phyloP scores from a whole-genome alignment of 78 protist species.

The Paratrimastix pyriformis region DNA sequence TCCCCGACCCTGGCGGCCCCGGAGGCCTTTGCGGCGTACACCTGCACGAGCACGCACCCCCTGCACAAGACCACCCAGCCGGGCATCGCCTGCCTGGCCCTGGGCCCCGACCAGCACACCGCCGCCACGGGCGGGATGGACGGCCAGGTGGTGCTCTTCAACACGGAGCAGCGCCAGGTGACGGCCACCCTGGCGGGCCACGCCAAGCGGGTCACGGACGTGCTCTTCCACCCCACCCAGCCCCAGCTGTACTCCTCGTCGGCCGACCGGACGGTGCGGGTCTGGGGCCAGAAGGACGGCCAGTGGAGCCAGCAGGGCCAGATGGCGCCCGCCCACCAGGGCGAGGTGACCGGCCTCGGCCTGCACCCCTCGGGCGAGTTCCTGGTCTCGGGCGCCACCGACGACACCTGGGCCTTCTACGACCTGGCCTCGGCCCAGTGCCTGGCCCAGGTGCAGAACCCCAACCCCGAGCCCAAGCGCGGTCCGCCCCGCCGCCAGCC shows the following conservation, averaged over 20 bases:
- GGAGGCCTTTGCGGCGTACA: conserved; percentile 4
- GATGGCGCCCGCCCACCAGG: conserved; percentile 14
- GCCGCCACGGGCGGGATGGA: conserved; percentile 44
- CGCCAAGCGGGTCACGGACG: conserved; percentile 30
- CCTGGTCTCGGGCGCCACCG: conserved; percentile 42
- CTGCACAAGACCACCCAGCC: conserved; percentile 15
- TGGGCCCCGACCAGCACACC: conserved; percentile 11
- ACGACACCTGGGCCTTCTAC: conserved; percentile 57
- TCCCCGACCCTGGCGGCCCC: conserved; percentile 23
- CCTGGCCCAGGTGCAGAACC: not conserved
- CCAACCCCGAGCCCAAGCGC: no score
- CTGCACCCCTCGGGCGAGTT: conserved; percentile 55
- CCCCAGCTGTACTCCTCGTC: conserved; percentile 33
- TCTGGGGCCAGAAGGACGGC: conserved; percentile 35
- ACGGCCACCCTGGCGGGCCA: conserved; percentile 32
- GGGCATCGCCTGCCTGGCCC: conserved; percentile 28
- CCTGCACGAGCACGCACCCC: not conserved
- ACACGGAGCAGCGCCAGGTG: not conserved
- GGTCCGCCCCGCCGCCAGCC: no score
- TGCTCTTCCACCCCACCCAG: conserved; percentile 49
- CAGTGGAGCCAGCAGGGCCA: not conserved
- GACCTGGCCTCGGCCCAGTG: conserved; percentile 41
- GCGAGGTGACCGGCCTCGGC: conserved; percentile 36
- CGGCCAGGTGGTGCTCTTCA: conserved; percentile 23
- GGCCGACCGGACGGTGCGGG: conserved; percentile 33